Conservation (phyloP, 768 basidiomycete genomes). For the Mycena pura region DNA sequence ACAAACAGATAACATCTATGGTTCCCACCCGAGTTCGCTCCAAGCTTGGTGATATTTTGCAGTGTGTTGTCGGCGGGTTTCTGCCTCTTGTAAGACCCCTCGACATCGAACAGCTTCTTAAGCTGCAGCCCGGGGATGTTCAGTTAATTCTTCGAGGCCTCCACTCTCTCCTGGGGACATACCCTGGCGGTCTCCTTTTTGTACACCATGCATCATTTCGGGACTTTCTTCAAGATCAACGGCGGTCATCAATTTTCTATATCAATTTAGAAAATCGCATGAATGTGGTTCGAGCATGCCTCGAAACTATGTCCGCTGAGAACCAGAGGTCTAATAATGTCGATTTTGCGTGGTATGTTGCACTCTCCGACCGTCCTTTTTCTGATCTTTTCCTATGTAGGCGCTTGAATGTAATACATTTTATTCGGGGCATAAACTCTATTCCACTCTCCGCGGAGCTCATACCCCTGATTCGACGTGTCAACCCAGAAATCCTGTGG, state of each 20-base stretch:
- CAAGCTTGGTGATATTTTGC: no score
- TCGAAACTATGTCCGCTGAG: not conserved
- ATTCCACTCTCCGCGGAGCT: not conserved
- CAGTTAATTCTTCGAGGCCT: no score
- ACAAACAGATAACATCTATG: not conserved
- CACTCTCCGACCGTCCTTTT: not conserved
- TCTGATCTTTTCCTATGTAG: not conserved
- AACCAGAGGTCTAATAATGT: not conserved
- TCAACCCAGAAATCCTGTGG: no score
- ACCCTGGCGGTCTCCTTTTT: no score
- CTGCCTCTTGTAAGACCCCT: no score
- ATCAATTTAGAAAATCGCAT: not conserved
- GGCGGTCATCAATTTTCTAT: not conserved
- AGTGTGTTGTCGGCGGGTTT: no score
- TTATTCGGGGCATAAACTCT: not conserved
- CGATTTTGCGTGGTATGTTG: not conserved
- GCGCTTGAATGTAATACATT: not conserved
- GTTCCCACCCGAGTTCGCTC: not conserved
- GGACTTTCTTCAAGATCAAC: not conserved
- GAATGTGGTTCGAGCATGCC: not conserved
- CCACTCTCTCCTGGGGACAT: no score
- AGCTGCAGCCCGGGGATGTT: no score
- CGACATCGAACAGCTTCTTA: no score
- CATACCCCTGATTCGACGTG: not conserved
- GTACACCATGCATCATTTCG: not conserved